Base-by-base conservation (phyloP, 2,329 filamentous ascomycete species). In the Pseudogymnoascus sp. region DNA sequence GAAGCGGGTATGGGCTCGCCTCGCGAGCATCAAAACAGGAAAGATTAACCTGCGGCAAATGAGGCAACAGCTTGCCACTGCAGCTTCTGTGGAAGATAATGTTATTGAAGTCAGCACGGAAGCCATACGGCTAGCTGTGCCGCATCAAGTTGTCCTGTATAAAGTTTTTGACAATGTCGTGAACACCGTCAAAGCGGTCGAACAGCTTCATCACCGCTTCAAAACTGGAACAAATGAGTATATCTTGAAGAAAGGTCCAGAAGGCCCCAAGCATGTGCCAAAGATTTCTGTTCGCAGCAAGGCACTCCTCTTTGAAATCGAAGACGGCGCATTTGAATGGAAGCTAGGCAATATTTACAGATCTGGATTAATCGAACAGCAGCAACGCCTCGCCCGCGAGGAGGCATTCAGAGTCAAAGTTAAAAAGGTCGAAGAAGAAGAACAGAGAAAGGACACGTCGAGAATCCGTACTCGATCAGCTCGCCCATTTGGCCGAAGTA, bases 301-400 rank as follows among this genome's bases (percentile, higher is more conserved):
- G 69, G 90, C 89, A 4, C 80, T 99, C 23, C 77, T 96, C 2
- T 93, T 99, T 64, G 93, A 97, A 72, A 81, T 99, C 37, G 95
- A 99, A 76, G 95, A 99, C 73, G 93, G 95, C 60, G 88, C 91
- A 0, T 99, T 99, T 71, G 95, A 99, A 74, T 99, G 93, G 90
- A 97, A 97, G 73, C 80, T 99, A 9, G 91, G 93, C 15, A 87
- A 92, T 72, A 99, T 99, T 61, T 99, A 97, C 74, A 87, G 93
- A 33, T 86, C 91, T 53, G 95, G 96, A 0, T 82, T 93, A 19
- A 80, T 93, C 63, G 95, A 99, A 74, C 93, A 97, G 75, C 88
- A 88, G 72, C 95, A 97, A 74, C 85, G 95, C 19, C 79, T 96
- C 62, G 93, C 93, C 4, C 86, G 95, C 46, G 91, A 96, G 73